phyloP scores from a whole-genome alignment of 495 filamentous ascomycete species.

The Parathielavia hyrcaniae region DNA sequence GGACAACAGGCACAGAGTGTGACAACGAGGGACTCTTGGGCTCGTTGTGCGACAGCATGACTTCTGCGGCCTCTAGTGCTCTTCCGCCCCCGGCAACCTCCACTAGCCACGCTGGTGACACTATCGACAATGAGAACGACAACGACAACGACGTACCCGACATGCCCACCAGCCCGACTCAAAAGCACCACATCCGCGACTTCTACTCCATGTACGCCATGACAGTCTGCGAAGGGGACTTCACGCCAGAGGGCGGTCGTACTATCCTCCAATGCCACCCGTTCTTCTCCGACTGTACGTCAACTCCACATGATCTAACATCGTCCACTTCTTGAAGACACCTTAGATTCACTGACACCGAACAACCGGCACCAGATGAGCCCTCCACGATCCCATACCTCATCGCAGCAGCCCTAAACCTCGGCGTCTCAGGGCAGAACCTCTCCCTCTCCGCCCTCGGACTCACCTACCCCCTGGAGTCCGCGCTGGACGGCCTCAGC shows the following conservation, averaged over 20 bases:
- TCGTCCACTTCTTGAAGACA: too few species aligned
- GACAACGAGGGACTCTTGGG: constrained; percentile 19
- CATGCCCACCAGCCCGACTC: too few species aligned
- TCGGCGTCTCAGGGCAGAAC: constrained; percentile 22
- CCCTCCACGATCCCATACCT: constrained; percentile 39
- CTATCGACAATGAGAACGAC: constrained; percentile 34
- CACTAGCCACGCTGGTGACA: constrained; percentile 37
- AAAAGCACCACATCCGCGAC: constrained; percentile 53
- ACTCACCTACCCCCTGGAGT: constrained; percentile 58
- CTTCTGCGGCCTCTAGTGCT: constrained; percentile 8
- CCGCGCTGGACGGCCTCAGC: constrained; percentile 51
- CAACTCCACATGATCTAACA: not conserved
- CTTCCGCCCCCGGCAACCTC: constrained; percentile 13
- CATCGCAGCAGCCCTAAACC: constrained; percentile 51
- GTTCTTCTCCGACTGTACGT: constrained; percentile 17
- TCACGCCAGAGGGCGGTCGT: constrained; percentile 16
- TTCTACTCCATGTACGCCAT: constrained; percentile 72
- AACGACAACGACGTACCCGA: constrained; percentile 36
- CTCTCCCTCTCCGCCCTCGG: constrained; percentile 37
- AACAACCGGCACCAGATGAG: constrained; percentile 55
- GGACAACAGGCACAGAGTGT: constrained; percentile 16
- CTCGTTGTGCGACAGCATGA: constrained; percentile 26
- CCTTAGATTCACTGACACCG: not conserved
- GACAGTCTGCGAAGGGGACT: constrained; percentile 60
- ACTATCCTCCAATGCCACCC: constrained; percentile 44